phyloP scores from a whole-genome alignment of 2,329 filamentous ascomycete species.

The Cadophora luteo-olivacea region DNA sequence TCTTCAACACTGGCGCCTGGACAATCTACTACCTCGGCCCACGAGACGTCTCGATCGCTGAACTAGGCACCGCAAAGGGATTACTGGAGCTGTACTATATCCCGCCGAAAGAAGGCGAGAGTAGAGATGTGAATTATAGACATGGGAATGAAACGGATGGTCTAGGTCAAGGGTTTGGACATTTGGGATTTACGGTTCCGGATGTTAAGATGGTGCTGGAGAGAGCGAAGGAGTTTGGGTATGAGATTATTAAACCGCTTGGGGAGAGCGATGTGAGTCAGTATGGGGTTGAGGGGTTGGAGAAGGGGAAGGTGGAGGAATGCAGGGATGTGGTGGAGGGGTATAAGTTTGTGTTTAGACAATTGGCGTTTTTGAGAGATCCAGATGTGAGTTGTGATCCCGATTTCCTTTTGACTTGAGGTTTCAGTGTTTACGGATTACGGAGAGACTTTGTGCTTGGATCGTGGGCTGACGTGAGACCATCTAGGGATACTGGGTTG shows the following conservation, averaged over 20 bases:
- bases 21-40: conserved; percentile 20
- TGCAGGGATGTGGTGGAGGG: conserved; percentile 3
- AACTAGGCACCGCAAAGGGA: neutral
- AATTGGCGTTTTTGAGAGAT: conserved; percentile 16
- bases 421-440: no score
- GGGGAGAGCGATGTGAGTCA: neutral
- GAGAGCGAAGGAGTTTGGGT: conserved; percentile 13
- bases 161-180: conserved; percentile 2
- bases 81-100: conserved; percentile 13
- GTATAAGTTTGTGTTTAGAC: conserved; percentile 8
- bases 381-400: neutral
- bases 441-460: neutral
- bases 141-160: neutral
- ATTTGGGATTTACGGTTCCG: conserved; percentile 18
- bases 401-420: neutral
- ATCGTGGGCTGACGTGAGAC: neutral
- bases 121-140: neutral
- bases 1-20: conserved; percentile 9
- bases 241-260: conserved; percentile 5
- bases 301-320: neutral
- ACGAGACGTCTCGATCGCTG: conserved; percentile 1
- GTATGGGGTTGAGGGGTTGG: neutral
- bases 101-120: neutral
- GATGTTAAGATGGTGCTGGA: conserved; percentile 10
- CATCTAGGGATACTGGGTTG: conserved; percentile 3